Base-by-base conservation (phyloP, 2,329 filamentous ascomycete species). In the Trichoderma simmonsii region DNA sequence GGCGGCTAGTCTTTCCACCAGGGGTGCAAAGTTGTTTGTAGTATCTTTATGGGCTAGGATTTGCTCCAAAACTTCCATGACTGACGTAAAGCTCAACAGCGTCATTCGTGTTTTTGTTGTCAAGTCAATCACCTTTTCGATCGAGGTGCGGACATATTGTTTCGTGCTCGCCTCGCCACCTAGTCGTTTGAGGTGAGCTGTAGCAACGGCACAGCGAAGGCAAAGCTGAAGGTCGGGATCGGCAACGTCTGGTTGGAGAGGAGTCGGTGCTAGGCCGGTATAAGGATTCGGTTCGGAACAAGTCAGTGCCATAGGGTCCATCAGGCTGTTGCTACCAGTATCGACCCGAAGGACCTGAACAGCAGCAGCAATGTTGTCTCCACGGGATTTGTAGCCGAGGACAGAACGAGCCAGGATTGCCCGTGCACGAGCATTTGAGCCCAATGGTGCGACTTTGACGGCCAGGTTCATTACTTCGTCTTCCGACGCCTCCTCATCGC, bases 371-470 rank as follows among this genome's bases (percentile, higher is more conserved):
- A 91, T 90, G 75, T 87, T 87, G 51, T 83, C 81, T 54, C 85
- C 87, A 56, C 88, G 87, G 71, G 85, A 85, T 75, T 87, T 84
- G 30, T 87, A 82, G 30, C 86, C 80, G 18, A 91, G 80, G 21
- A 90, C 83, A 4, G 89, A 88, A 26, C 87, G 87, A 3, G 89
- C 86, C 36, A 91, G 84, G 2, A 90, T 82, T 26, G 88, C 88
- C 39, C 89, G 88, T 18, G 87, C 82, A 73, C 89, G 88, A 18
- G 93, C 91, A 26, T 89, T 89, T 1, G 94, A 97, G 14, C 92
- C 92, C 48, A 92, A 89, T 1, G 95, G 95, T 0, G 95, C 93
- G 8, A 90, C 88, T 72, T 88, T 87, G 73, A 93, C 85, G 2
- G 95, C 93, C 39, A 93, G 85, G 1, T 89, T 86, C 36, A 97